Conservation (phyloP, 768 basidiomycete genomes). For the Hysterangium stoloniferum region DNA sequence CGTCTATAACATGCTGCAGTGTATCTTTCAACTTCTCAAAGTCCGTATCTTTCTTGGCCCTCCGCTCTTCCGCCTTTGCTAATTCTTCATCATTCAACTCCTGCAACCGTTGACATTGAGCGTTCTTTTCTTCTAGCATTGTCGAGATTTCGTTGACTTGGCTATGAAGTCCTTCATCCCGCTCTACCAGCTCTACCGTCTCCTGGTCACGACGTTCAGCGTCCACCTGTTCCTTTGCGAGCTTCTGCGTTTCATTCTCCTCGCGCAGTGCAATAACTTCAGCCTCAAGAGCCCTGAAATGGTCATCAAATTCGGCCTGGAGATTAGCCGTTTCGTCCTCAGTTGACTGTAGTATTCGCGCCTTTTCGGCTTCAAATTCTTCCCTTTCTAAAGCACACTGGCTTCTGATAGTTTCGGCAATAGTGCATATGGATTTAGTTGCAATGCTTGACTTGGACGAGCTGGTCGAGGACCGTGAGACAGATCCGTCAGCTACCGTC, state of each 20-base stretch:
- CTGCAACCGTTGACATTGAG: slow-evolving; percentile 52
- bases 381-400: slow-evolving; percentile 42
- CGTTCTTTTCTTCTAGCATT: slow-evolving; percentile 59
- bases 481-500: neutral
- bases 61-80: slow-evolving; percentile 51
- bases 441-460: too few species aligned
- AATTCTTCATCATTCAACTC: slow-evolving; percentile 53
- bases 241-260: slow-evolving; percentile 13
- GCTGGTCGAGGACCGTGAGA: slow-evolving; percentile 47
- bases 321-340: slow-evolving; percentile 39
- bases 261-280: slow-evolving; percentile 11
- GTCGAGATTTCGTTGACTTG: slow-evolving; percentile 70
- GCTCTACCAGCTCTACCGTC: slow-evolving; percentile 46
- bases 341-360: slow-evolving; percentile 38
- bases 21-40: slow-evolving; percentile 53
- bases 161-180: slow-evolving; percentile 48
- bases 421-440: too few species aligned
- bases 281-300: slow-evolving; percentile 9
- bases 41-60: slow-evolving; percentile 50
- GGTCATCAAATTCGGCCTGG: slow-evolving; percentile 13
- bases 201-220: slow-evolving; percentile 57
- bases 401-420: slow-evolving; percentile 42
- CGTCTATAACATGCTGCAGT: slow-evolving; percentile 49
- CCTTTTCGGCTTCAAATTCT: slow-evolving; percentile 49
- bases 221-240: slow-evolving; percentile 59